Conservation (phyloP, 2,329 filamentous ascomycete genomes). For the Nannizziopsis arthrosporioides region DNA sequence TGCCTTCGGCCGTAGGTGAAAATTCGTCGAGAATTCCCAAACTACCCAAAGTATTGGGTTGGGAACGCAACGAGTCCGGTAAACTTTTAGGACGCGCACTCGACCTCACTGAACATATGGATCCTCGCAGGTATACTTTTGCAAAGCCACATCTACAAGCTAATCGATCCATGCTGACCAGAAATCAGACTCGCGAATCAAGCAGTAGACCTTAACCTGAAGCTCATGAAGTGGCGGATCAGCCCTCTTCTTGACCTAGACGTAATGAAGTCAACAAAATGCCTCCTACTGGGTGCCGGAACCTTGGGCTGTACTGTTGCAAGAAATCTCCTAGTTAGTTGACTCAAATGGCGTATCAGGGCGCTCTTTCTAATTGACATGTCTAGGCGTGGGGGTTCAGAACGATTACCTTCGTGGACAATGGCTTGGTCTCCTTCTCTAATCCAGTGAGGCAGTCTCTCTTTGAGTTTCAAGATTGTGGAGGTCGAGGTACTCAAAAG, state of each 20-base stretch:
- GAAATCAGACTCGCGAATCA: constrained; percentile 61
- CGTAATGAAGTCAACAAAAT: constrained; percentile 77
- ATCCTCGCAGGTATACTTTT: constrained; percentile 50
- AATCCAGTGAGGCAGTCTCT: constrained; percentile 93
- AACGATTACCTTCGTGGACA: constrained; percentile 93
- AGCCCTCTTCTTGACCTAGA: constrained; percentile 80
- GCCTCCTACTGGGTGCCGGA: constrained; percentile 79
- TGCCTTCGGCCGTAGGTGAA: too few species aligned
- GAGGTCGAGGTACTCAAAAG: constrained; percentile 73
- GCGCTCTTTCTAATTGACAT: background rate
- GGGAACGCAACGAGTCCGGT: constrained; percentile 72
- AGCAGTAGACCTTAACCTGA: constrained; percentile 89
- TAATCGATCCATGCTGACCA: background rate
- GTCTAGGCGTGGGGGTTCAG: constrained; percentile 73
- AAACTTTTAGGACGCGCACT: constrained; percentile 69
- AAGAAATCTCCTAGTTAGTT: constrained; percentile 60
- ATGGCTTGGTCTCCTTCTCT: constrained; percentile 83
- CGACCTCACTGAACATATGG: constrained; percentile 85
- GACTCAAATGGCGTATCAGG: background rate
- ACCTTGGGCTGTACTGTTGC: constrained; percentile 92
- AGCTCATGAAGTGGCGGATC: constrained; percentile 98
- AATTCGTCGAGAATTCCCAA: constrained; percentile 16
- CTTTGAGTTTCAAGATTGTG: constrained; percentile 80
- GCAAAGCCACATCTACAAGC: background rate
- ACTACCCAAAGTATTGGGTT: constrained; percentile 78